Evolutionary conservation across 495 filamentous ascomycete species (phyloP).

Genomic region (Hyaloscypha hepaticicola): DNA sequence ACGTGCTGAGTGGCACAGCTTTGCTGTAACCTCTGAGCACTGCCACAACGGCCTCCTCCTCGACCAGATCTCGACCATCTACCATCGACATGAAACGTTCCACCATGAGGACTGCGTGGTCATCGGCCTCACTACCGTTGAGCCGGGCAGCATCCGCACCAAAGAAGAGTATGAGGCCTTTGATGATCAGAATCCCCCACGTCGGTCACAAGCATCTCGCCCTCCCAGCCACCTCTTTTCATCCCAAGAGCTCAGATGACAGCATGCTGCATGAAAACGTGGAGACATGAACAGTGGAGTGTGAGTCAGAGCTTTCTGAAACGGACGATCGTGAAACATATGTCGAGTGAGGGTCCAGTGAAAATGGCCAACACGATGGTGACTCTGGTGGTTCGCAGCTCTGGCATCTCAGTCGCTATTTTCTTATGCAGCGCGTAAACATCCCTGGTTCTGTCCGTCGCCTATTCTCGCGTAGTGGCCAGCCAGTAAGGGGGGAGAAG

Average conservation of each 20-base stretch:
- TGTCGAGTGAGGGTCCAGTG: constrained; percentile 19
- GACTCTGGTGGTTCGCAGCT: constrained; percentile 15
- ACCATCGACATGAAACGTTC: background rate
- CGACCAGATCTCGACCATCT: background rate
- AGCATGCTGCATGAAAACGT: constrained; percentile 13
- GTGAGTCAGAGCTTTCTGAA: constrained; percentile 31
- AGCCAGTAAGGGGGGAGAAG: constrained; percentile 18
- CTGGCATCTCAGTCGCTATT: constrained; percentile 17
- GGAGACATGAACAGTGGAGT: constrained; percentile 19
- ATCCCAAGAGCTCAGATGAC: constrained; percentile 19
- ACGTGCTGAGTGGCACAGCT: background rate
- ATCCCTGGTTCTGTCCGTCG: constrained; percentile 1
- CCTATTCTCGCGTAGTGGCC: constrained; percentile 21
- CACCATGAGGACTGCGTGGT: background rate
- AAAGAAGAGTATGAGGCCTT: background rate
- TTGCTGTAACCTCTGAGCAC: background rate
- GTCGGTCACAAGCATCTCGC: background rate
- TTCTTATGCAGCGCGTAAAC: constrained; percentile 31
- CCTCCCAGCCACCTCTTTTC: constrained; percentile 22
- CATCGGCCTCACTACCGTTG: background rate
- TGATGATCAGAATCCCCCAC: background rate
- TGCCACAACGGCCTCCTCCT: background rate
- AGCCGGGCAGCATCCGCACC: background rate
- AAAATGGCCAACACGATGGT: constrained; percentile 17
- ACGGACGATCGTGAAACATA: constrained; percentile 28